Base-by-base conservation (phyloP, 2,329 filamentous ascomycete species). In the Fonsecaea pedrosoi region DNA sequence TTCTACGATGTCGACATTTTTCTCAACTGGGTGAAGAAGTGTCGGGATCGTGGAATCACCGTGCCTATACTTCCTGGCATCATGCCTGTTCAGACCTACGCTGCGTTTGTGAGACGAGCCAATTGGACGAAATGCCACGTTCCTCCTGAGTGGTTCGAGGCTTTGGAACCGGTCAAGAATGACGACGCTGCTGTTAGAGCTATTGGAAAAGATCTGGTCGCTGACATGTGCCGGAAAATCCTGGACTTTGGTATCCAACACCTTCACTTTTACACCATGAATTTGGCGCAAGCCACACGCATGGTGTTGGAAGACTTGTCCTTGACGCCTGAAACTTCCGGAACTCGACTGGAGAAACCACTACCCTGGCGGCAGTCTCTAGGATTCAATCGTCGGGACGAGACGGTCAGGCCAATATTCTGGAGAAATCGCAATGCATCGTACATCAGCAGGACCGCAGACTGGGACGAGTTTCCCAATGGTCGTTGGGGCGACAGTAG, bases 201-300 rank as follows among this genome's bases (percentile, higher is more conserved):
- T 71, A 88, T 96, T 64, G 95, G 95, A 61, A 95, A 93, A 80
- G 88, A 86, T 13, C 84, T 99, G 25, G 90, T 99, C 18, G 92
- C 93, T 25, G 87, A 96, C 54, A 89, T 99, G 88, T 99, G 95
- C 79, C 89, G 90, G 67, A 92, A 90, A 80, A 87, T 99, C 67
- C 83, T 98, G 64, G 87, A 89, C 66, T 89, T 88, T 40, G 95
- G 94, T 48, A 92, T 97, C 72, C 85, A 88, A 70, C 93, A 97
- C 77, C 80, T 99, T 71, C 95, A 99, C 80, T 99, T 99, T 80
- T 99, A 99, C 83, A 99, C 95, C 68, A 99, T 99, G 95, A 99
- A 99, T 80, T 85, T 99, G 21, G 94, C 93, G 10, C 92, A 96
- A 78, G 92, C 95, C 59, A 97, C 94, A 1, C 90, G 91, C 73